Evolutionary conservation across 2,329 filamentous ascomycete species (phyloP).

Genomic region (Trichophaea hybrida): DNA sequence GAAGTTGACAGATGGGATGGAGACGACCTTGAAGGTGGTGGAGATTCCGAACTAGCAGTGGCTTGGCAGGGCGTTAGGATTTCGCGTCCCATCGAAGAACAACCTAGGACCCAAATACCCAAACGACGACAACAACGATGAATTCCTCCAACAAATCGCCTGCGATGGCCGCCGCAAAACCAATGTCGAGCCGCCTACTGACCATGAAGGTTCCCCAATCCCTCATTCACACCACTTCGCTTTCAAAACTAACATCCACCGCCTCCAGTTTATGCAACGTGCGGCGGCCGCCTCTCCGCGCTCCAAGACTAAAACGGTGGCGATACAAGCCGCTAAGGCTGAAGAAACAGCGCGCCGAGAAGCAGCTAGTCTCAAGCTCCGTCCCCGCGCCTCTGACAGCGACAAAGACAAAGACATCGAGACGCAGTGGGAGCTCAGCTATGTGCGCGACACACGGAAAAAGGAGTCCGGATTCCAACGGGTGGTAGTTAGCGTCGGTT

Average conservation of each 20-base stretch:
- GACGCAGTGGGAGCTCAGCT: conserved; percentile 30
- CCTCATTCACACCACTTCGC: conserved; percentile 8
- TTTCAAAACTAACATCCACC: conserved; percentile 8
- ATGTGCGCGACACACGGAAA: conserved; percentile 32
- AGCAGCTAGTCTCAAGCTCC: conserved; percentile 40
- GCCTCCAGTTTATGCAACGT: conserved; percentile 69
- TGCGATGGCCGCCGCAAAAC: conserved; percentile 35
- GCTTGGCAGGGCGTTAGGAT: background rate
- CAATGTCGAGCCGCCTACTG: conserved; percentile 73
- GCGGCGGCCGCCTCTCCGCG: conserved; percentile 46
- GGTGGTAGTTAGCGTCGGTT: conserved; percentile 47
- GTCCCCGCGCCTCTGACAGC: conserved; percentile 29
- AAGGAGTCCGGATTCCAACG: conserved; percentile 5
- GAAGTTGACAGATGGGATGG: conserved; percentile 2
- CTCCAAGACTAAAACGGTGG: conserved; percentile 36
- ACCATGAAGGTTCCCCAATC: conserved; percentile 57
- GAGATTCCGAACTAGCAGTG: background rate
- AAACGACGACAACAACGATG: conserved; percentile 29
- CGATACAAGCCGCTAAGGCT: conserved; percentile 47
- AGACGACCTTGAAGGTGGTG: background rate
- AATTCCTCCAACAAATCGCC: conserved; percentile 32
- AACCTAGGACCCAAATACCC: conserved; percentile 27
- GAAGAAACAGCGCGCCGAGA: conserved; percentile 25
- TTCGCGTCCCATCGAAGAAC: background rate
- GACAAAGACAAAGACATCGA: conserved; percentile 24